Evolutionary conservation across 306 rosid species (phyloP), one percentile per base, ranked within the genome.

Genomic region (Corylus americana): DNA sequence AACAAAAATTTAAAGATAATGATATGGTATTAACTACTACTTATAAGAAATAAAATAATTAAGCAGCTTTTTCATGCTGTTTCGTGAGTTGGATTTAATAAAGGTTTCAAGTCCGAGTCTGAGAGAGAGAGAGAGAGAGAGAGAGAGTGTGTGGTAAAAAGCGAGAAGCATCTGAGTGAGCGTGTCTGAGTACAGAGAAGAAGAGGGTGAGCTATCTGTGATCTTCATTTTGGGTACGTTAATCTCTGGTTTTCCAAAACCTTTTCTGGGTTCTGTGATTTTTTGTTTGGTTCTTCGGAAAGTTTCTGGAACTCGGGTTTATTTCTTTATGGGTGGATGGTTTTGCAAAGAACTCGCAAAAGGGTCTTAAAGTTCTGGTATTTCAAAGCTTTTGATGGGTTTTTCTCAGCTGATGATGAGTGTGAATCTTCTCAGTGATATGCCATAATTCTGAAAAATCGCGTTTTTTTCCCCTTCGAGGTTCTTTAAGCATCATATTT

Each of bases 81-180:
- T 80, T 76, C 74, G 61, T 83, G 74, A 84, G 85, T 74, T 78
- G 87, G 86, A 85, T 85, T 89, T 80, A 84, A 88, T 86, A 81
- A 82, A 80, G 85, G 85, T 85, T 74, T 85, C 49, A 81, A 55
- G 89, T 83, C 87, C 90, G 86, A 79, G 89, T 57, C 55, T 75
- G 20, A 71, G 66, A 63, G 85, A 77, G 83, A 62, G 76, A 83
- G 55, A 64, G 55, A 64, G 42, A 73, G 82, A 78, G 64, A 5
- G 22, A 35, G 78, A 75, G 63, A 55, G 57, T 61, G 58, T 76
- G 64, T 51, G 79, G 64, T 75, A 51, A 12, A 73, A 25, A 55
- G 44, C 44, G 31, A 42, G 75, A 74, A 78, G 76, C 47, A 77
- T 80, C 85, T 68, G 25, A 3, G 48, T 59, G 69, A 64, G 73